Percentiles rank a stretch among this genome's conserved stretches.
These are phyloP conservation scores for Epichloe elymi DNA, from an alignment of 2,329 filamentous ascomycete genomes.

Conservation along the genomic window DNA sequence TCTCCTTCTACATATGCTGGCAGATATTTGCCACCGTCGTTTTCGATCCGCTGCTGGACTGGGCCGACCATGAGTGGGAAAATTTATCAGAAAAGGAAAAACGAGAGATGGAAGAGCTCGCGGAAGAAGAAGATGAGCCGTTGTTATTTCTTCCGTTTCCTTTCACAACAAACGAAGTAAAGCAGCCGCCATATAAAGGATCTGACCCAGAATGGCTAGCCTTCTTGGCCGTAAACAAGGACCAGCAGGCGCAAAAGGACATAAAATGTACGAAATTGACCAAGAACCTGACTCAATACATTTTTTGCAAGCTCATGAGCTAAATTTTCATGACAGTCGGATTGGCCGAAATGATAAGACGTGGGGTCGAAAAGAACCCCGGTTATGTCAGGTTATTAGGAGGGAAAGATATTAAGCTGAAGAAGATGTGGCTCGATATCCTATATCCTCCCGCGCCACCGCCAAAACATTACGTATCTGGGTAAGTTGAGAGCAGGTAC, in stretches of 20 bases:
- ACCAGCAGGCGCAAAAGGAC: conserved; percentile 31
- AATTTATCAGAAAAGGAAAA: conserved; percentile 31
- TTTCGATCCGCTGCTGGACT: conserved; percentile 30
- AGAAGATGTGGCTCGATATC: conserved; percentile 46
- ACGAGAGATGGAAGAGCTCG: conserved; percentile 25
- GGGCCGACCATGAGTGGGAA: conserved; percentile 28
- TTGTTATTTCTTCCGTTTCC: conserved; percentile 48
- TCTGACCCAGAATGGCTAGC: conserved; percentile 50
- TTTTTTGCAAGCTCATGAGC: neutral
- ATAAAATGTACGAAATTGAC: conserved; percentile 30
- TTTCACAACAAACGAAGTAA: conserved; percentile 37
- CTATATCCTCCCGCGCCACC: conserved; percentile 46
- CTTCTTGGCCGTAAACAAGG: conserved; percentile 45
- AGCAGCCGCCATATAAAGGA: conserved; percentile 37
- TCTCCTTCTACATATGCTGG: conserved; percentile 25
- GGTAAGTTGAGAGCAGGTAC: conserved; percentile 29
- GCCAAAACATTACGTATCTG: conserved; percentile 44
- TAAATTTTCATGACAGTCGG: conserved; percentile 12
- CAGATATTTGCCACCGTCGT: conserved; percentile 32
- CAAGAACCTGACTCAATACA: neutral
- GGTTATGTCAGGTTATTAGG: conserved; percentile 26
- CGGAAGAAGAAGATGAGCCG: conserved; percentile 30
- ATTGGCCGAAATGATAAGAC: conserved; percentile 21
- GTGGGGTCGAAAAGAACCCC: conserved; percentile 27
- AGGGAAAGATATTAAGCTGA: conserved; percentile 35